Conservation (phyloP, 805 yeast species). For the Nakazawaea holstii region DNA sequence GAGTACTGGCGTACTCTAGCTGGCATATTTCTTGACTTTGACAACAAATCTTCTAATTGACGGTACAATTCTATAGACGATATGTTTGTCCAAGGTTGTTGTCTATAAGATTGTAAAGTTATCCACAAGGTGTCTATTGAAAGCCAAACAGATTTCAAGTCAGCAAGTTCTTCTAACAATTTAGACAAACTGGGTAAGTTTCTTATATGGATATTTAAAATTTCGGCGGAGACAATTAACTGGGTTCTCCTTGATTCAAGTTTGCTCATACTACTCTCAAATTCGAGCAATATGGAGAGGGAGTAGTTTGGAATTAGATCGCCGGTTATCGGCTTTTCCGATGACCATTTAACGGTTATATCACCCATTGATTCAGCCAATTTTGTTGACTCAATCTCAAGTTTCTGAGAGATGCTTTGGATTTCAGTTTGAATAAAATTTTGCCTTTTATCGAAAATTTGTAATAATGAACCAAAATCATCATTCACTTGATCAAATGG, state of each 20-base stretch:
- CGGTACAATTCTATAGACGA: constrained; percentile 39
- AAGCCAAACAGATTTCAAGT: constrained; percentile 59
- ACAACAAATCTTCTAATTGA: constrained; percentile 45
- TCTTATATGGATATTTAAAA: constrained; percentile 28
- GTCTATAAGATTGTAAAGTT: constrained; percentile 36
- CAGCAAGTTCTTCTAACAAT: constrained; percentile 41
- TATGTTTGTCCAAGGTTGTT: constrained; percentile 42
- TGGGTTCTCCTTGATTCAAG: constrained; percentile 14
- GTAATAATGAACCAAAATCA: constrained; percentile 35
- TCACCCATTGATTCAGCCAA: constrained; percentile 26
- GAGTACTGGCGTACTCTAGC: constrained; percentile 56
- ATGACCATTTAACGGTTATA: constrained; percentile 41
- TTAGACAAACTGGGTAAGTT: constrained; percentile 3
- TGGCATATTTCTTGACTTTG: constrained; percentile 46
- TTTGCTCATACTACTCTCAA: constrained; percentile 15
- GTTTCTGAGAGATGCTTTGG: constrained; percentile 34
- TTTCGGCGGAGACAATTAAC: constrained; percentile 27
- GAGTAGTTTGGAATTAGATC: constrained; percentile 38
- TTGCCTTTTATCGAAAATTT: constrained; percentile 31
- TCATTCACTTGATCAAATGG: constrained; percentile 58
- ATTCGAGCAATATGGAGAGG: constrained; percentile 27
- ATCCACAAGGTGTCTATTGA: constrained; percentile 48
- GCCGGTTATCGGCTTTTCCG: constrained; percentile 40
- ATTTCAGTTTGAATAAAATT: constrained; percentile 33
- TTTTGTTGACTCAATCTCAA: constrained; percentile 34